Conservation (phyloP, 2,329 filamentous ascomycete species). For the Coniochaeta sp. region DNA sequence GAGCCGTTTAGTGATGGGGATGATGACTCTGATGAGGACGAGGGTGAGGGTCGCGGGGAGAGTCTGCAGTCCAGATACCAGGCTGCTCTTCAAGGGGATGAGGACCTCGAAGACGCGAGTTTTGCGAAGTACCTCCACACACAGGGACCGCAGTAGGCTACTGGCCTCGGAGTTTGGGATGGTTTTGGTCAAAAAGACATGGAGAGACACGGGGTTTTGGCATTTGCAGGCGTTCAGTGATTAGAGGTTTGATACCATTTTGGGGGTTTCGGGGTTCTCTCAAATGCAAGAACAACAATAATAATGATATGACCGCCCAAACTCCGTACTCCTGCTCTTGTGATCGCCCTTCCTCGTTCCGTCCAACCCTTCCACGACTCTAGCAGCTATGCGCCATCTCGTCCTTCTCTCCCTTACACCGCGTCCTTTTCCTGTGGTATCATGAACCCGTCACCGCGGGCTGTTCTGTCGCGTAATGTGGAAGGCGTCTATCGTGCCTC, state of each 20-base stretch:
- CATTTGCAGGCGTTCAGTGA: slow-evolving; percentile 4
- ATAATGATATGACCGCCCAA: neutral
- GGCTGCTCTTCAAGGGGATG: slow-evolving; percentile 59
- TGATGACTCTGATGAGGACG: slow-evolving; percentile 52
- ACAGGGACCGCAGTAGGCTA: slow-evolving; percentile 24
- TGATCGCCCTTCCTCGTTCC: neutral
- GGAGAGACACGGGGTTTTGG: neutral
- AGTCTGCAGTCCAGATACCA: slow-evolving; percentile 71
- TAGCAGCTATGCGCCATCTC: neutral
- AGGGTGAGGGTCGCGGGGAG: slow-evolving; percentile 54
- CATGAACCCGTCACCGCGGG: neutral
- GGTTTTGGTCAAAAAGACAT: neutral
- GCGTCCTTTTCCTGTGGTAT: neutral
- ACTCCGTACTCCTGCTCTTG: slow-evolving; percentile 1
- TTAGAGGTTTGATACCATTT: slow-evolving; percentile 6
- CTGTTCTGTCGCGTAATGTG: neutral
- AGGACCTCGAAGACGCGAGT: slow-evolving; percentile 49
- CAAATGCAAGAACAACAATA: neutral
- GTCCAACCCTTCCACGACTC: neutral
- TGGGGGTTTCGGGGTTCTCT: slow-evolving; percentile 1
- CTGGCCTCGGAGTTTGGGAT: slow-evolving; percentile 15
- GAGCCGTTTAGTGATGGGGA: slow-evolving; percentile 38
- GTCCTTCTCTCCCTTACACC: neutral
- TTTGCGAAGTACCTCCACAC: slow-evolving; percentile 54
- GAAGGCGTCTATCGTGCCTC: slow-evolving; percentile 67